phyloP scores from a whole-genome alignment of 2,329 filamentous ascomycete species.

The Phaeosphaeriaceae sp. region DNA sequence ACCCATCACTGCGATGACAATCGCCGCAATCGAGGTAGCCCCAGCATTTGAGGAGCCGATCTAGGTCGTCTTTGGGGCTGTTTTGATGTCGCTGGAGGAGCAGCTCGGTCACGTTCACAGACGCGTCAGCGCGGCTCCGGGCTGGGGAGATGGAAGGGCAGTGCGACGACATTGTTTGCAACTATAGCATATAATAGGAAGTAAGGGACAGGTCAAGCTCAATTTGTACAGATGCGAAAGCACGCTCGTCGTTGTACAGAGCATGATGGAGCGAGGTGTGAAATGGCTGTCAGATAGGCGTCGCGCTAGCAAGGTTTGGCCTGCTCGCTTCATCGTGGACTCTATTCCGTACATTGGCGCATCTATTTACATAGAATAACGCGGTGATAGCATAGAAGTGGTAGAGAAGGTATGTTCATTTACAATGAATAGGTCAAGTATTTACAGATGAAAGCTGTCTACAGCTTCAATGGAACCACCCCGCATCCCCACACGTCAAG shows the following conservation, averaged over 20 bases:
- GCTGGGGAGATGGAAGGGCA: conserved; percentile 17
- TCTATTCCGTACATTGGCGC: neutral
- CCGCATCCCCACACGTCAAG: neutral
- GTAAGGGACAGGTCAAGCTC: too few species aligned
- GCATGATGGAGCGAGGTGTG: neutral
- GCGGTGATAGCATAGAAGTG: too few species aligned
- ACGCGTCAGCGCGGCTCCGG: conserved; percentile 4
- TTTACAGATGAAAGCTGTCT: conserved; percentile 18
- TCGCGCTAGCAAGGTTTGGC: neutral
- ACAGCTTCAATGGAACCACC: conserved; percentile 1
- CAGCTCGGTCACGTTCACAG: conserved; percentile 31
- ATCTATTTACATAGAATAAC: neutral
- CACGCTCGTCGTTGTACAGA: neutral
- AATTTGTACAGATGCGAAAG: neutral
- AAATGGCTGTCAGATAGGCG: neutral
- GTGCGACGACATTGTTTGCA: conserved; percentile 13
- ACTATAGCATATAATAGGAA: neutral
- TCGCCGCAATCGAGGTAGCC: conserved; percentile 46
- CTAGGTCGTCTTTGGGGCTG: conserved; percentile 39
- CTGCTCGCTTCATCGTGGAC: neutral
- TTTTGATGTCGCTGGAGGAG: conserved; percentile 32
- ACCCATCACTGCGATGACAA: conserved; percentile 42
- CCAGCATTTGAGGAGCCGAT: conserved; percentile 43
- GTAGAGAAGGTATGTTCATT: neutral
- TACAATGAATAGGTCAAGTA: conserved; percentile 15